phyloP scores from a whole-genome alignment of 23 red algal species.

The Gracilaria gracilis region DNA sequence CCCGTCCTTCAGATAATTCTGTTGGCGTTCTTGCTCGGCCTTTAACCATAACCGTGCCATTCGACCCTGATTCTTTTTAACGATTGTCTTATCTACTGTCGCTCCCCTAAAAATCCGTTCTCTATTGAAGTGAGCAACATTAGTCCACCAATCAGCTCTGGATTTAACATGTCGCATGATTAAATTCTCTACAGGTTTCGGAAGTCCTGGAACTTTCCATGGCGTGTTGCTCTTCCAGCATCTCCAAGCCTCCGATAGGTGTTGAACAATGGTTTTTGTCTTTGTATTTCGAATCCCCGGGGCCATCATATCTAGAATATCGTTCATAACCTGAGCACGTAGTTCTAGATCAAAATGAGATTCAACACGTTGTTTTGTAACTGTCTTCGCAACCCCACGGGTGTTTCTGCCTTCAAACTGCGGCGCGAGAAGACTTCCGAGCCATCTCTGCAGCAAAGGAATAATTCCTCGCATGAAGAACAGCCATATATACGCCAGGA shows the following conservation, averaged over 20 bases:
- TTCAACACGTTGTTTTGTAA: constrained; percentile 97
- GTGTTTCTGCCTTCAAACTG: constrained; percentile 88
- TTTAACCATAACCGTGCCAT: constrained; percentile 89
- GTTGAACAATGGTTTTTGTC: constrained; percentile 81
- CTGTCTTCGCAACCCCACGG: constrained; percentile 86
- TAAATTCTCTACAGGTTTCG: constrained; percentile 83
- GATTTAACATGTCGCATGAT: constrained; percentile 93
- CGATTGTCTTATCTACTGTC: constrained; percentile 95
- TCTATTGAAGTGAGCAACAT: constrained; percentile 80
- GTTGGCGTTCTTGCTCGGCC: constrained; percentile 92
- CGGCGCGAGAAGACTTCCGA: constrained; percentile 94
- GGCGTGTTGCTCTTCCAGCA: constrained; percentile 97
- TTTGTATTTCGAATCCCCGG: constrained; percentile 76
- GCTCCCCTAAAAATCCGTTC: constrained; percentile 86
- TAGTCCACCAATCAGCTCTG: constrained; percentile 96
- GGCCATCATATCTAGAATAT: constrained; percentile 96
- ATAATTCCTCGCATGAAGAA: constrained; percentile 95
- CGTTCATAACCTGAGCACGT: constrained; percentile 85
- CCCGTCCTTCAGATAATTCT: constrained; percentile 87
- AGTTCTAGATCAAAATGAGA: constrained; percentile 96
- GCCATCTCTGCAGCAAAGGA: constrained; percentile 95
- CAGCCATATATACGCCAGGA: constrained; percentile 95
- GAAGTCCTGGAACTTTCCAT: constrained; percentile 91
- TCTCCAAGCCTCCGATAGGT: constrained; percentile 94
- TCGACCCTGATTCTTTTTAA: constrained; percentile 94